Evolutionary conservation across 2,329 filamentous ascomycete species (phyloP).

Genomic region (Penicillium italicum): DNA sequence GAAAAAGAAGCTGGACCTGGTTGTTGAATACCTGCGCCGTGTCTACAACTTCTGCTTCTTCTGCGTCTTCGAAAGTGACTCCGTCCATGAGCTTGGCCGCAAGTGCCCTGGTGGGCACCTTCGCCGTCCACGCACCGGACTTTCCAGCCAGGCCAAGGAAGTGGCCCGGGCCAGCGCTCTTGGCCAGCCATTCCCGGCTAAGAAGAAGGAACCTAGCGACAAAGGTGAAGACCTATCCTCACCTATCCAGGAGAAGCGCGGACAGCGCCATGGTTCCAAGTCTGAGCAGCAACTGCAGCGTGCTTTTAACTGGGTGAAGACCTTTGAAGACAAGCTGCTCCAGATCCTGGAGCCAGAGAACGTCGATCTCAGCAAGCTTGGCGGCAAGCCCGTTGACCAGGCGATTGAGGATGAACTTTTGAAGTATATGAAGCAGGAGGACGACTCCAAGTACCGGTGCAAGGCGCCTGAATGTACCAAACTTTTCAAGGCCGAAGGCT

Average conservation of each 20-base stretch:
- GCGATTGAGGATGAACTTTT: slow-evolving; percentile 78
- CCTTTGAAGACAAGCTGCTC: slow-evolving; percentile 93
- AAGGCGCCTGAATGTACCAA: slow-evolving; percentile 95
- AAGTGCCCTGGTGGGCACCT: slow-evolving; percentile 98
- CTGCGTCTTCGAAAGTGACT: slow-evolving; percentile 98
- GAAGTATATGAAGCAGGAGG: slow-evolving; percentile 94
- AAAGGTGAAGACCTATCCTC: slow-evolving; percentile 63
- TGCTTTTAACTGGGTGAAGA: slow-evolving; percentile 98
- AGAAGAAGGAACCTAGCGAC: slow-evolving; percentile 65
- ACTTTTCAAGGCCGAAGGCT: slow-evolving; percentile 93
- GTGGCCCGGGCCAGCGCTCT: slow-evolving; percentile 80
- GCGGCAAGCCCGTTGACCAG: slow-evolving; percentile 81
- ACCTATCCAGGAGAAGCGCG: slow-evolving; percentile 69
- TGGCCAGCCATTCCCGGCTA: slow-evolving; percentile 78
- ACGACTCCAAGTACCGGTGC: slow-evolving; percentile 94
- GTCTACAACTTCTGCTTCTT: slow-evolving; percentile 99
- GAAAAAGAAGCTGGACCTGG: slow-evolving; percentile 94
- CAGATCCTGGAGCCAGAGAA: slow-evolving; percentile 89
- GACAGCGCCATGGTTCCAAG: slow-evolving; percentile 66
- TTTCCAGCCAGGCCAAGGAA: slow-evolving; percentile 76
- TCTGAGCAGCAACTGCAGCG: slow-evolving; percentile 87
- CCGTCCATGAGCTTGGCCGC: slow-evolving; percentile 87
- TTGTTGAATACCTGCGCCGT: slow-evolving; percentile 92
- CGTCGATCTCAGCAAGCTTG: slow-evolving; percentile 83
- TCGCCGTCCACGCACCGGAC: slow-evolving; percentile 78